Evolutionary conservation across 306 rosid species (phyloP), one percentile per base, ranked within the genome.

Genomic region (Spatholobus suberectus): DNA sequence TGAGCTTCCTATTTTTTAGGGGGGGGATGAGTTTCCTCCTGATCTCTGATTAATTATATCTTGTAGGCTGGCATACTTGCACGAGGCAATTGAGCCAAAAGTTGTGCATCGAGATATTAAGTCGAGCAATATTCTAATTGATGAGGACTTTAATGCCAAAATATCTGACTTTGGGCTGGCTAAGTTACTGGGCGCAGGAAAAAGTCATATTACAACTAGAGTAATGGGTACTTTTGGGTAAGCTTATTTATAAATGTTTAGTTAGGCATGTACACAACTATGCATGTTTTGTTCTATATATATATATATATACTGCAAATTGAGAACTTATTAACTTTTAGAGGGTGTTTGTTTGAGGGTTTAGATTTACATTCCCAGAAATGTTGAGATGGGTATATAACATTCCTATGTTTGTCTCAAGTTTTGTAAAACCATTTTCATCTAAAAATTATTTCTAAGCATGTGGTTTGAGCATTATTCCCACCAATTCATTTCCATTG

Each of bases 181-280:
- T 18, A 82, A 82, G 59, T 82, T 82, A 52, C 81, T 82, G 5
- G 85, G 85, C 27, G 81, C 85, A 14, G 97, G 97, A 80, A 92
- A 91, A 81, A 92, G 97, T 73, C 91, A 92, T 76, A 89, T 94
- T 59, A 94, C 95, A 41, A 94, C 98, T 75, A 89, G 98, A 83
- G 97, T 94, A 55, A 94, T 94, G 98, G 98, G 98, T 51, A 94
- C 98, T 79, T 94, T 94, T 66, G 98, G 98, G 98, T 94, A 82
- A 87, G 94, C 55, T 68, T 65, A 24, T 78, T 47, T 40, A 21
- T 58, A 75, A 44, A 67, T 57, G 27, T 7, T 74, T 70, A 12
- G 26, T 51, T 65, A 49, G 52, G 59, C 23, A 51, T 12, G 2
- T 35, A 18, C 10, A 5, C 35, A 41, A 69, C 51, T 68, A 76